Evolutionary conservation across 1,284 basidiomycete genomes (phyloP).

Genomic region (Heimioporus retisporus): DNA sequence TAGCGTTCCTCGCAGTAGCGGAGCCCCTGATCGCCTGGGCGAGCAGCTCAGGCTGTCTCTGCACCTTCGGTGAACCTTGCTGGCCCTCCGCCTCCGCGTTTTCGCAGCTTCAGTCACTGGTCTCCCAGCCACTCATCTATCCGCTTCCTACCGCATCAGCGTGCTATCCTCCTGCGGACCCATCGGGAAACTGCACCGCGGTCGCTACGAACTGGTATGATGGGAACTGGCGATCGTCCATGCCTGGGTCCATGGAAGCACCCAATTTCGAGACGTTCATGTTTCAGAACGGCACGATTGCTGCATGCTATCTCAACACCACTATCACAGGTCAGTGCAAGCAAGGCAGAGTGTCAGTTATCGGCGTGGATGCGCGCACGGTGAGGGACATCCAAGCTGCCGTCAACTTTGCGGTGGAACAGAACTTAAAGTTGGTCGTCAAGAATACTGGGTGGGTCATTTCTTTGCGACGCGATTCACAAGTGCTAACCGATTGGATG

Average conservation of each 20-base stretch:
- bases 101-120: constrained; percentile 36
- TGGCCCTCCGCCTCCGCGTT: constrained; percentile 39
- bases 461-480: neutral
- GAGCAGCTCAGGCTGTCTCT: constrained; percentile 18
- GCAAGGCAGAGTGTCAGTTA: too few relatives aligned
- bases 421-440: constrained; percentile 57
- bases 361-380: too few relatives aligned
- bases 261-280: constrained; percentile 45
- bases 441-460: constrained; percentile 58
- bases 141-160: constrained; percentile 16
- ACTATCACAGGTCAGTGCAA: constrained; percentile 11
- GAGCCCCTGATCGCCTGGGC: neutral
- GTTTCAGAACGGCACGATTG: constrained; percentile 51
- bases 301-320: constrained; percentile 35
- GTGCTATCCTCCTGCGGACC: constrained; percentile 35
- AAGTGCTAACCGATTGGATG: neutral
- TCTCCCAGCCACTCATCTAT: constrained; percentile 42
- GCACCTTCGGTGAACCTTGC: constrained; percentile 16
- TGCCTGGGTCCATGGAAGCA: constrained; percentile 41
- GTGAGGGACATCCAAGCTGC: constrained; percentile 37
- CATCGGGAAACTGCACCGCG: constrained; percentile 37
- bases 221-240: constrained; percentile 51
- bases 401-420: constrained; percentile 36
- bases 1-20: constrained; percentile 10
- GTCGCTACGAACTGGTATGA: constrained; percentile 41